Conservation (phyloP, 176 grass and related monocot species). For the Urochloa ruziziensis region DNA sequence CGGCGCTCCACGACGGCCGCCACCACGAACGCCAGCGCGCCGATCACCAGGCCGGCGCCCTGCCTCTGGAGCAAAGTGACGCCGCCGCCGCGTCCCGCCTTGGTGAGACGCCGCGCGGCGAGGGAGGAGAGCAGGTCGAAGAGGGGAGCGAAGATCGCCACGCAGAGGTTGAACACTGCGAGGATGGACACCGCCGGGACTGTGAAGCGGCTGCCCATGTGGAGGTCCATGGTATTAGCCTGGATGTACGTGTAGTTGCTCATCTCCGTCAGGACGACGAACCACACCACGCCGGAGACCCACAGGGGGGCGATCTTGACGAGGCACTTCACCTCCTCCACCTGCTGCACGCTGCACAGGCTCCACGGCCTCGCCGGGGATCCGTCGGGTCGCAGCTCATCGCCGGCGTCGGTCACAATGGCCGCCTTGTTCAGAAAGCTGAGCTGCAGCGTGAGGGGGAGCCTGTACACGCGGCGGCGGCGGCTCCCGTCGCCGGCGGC, state of each 20-base stretch:
- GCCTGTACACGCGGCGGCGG: conserved; percentile 6
- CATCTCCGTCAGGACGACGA: conserved; percentile 8
- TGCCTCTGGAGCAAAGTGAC: conserved; percentile 35
- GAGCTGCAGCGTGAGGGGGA: conserved; percentile 31
- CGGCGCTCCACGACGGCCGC: conserved; percentile 10
- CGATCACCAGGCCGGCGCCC: not conserved
- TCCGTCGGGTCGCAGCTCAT: conserved; percentile 25
- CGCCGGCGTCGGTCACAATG: conserved; percentile 36
- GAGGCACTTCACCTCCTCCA: conserved; percentile 48
- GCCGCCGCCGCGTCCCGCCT: not conserved
- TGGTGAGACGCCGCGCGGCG: not conserved
- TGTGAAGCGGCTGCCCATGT: conserved; percentile 40
- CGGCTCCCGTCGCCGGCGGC: not conserved
- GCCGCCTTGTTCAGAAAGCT: conserved; percentile 53
- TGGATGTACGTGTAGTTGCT: conserved; percentile 28
- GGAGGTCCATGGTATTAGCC: conserved; percentile 30
- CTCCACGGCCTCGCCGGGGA: conserved; percentile 27
- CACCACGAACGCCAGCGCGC: not conserved
- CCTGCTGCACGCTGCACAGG: conserved; percentile 56
- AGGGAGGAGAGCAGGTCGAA: conserved; percentile 35
- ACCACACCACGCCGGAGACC: conserved; percentile 40
- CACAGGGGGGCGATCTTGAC: conserved; percentile 42
- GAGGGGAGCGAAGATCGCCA: conserved; percentile 38
- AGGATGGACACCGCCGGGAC: conserved; percentile 26
- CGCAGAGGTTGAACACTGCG: conserved; percentile 24